Base-by-base conservation (phyloP, 176 grass and related monocot species). In the Bolboschoenus planiculmis region DNA sequence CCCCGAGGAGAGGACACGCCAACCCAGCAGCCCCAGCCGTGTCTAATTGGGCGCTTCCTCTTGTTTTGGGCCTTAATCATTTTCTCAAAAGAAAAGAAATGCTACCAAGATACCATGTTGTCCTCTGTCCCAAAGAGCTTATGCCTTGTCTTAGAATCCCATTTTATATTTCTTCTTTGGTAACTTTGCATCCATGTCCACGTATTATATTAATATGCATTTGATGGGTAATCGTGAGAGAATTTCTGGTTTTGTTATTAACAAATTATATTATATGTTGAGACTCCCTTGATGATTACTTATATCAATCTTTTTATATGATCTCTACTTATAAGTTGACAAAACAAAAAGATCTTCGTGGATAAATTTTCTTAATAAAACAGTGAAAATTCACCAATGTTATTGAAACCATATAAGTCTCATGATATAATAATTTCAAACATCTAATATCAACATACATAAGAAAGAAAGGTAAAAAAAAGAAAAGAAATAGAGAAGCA, bases 41-140 rank as follows among this genome's bases (percentile, higher is more conserved):
- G 74, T 64, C 83, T 93, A 57, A 87, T 87, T 93, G 87, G 86
- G 92, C n/a, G 84, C 44, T 95, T 94, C 89, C 85, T 50, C 79
- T 77, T 91, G 92, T 88, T 90, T 77, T 83, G 78, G 58, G 46
- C 57, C 56, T 70, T 80, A 34, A 78, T 63, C 43, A 51, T 72
- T 81, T 47, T 81, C 86, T 98, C 85, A 88, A 90, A 94, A 94
- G 92, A 81, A 85, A 79, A 24, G n/a, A 81, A 81, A 81, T 61
- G 10, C 67, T 58, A 20, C 14, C 36, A 87, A 39, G 75, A 51
- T 86, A 81, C 90, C 84, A 44, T 46, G 75, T 93, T 95, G 96
- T 99, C 93, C 86, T 90, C 63, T 85, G 84, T 88, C 16, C 62
- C 56, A 74, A 57, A 82, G 71, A 78, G 72, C 78, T 88, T 91